Conservation (phyloP, 768 basidiomycete species). For the Tricholoma terreum region DNA sequence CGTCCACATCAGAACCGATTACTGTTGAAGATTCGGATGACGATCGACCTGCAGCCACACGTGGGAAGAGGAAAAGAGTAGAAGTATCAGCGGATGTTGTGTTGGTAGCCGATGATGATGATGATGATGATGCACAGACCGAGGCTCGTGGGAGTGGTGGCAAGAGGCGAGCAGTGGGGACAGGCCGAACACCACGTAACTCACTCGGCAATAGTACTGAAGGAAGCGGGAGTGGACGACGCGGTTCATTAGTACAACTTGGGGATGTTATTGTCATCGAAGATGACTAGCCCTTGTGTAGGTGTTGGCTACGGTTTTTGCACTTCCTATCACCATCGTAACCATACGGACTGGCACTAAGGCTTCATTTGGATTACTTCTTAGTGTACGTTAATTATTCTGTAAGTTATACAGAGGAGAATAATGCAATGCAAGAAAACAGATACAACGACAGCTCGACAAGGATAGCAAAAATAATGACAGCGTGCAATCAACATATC, state of each 20-base stretch:
- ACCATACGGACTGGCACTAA: background rate
- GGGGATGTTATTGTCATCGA: slow-evolving; percentile 47
- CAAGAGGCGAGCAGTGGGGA: slow-evolving; percentile 20
- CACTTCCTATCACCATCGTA: background rate
- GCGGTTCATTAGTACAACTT: slow-evolving; percentile 14
- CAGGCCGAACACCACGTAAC: slow-evolving; percentile 15
- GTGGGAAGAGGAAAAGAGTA: slow-evolving; percentile 34
- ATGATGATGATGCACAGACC: slow-evolving; percentile 20
- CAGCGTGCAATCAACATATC: background rate
- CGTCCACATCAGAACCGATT: slow-evolving; percentile 16
- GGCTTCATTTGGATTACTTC: background rate
- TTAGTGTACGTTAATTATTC: background rate
- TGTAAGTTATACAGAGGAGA: background rate
- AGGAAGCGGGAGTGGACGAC: slow-evolving; percentile 14
- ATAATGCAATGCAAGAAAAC: background rate
- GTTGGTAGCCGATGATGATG: slow-evolving; percentile 28
- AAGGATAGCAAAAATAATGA: background rate
- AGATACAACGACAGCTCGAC: background rate
- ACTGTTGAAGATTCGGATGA: slow-evolving; percentile 30
- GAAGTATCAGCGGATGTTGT: slow-evolving; percentile 26
- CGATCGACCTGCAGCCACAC: slow-evolving; percentile 8
- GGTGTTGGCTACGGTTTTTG: background rate
- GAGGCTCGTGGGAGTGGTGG: slow-evolving; percentile 7
- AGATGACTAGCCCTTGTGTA: slow-evolving; percentile 12
- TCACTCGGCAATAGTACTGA: slow-evolving; percentile 6